Conservation (phyloP, 768 basidiomycete species). For the Cystofilobasidium macerans region DNA sequence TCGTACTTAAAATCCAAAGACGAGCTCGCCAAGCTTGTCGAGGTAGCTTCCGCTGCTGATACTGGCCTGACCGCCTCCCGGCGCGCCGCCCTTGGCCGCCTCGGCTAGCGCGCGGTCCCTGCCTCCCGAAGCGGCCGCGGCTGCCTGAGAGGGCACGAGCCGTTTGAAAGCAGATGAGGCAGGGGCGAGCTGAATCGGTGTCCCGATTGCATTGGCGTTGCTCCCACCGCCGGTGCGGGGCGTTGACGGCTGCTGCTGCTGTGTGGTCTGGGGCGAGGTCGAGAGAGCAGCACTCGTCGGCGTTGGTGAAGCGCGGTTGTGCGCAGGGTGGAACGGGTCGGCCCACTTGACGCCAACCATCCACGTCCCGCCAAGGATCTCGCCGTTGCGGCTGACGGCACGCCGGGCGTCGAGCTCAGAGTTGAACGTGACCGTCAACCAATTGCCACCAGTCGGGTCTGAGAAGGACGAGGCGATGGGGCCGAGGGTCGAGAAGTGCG, state of each 20-base stretch:
- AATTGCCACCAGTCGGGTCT: constrained; percentile 60
- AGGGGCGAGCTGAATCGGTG: constrained; percentile 19
- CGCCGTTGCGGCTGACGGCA: constrained; percentile 72
- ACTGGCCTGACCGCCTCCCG: not conserved
- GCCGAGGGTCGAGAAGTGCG: constrained; percentile 44
- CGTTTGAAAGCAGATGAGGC: constrained; percentile 12
- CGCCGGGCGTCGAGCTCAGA: constrained; percentile 60
- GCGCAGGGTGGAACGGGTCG: constrained; percentile 31
- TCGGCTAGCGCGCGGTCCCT: not conserved
- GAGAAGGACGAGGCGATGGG: constrained; percentile 58
- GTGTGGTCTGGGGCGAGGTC: not conserved
- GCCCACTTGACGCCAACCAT: constrained; percentile 84
- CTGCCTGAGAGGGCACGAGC: not conserved
- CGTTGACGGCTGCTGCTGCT: not conserved
- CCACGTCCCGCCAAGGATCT: constrained; percentile 52
- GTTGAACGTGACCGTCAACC: constrained; percentile 66
- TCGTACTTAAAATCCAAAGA: constrained; percentile 23
- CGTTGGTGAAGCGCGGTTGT: not conserved
- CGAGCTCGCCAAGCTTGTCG: constrained; percentile 22
- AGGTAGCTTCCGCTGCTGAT: constrained; percentile 1
- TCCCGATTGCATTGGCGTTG: not conserved
- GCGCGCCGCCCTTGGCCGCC: not conserved
- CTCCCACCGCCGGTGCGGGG: not conserved
- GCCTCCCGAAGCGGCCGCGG: not conserved
- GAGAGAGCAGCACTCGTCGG: constrained; percentile 1